These are phyloP conservation scores for Tolypocladium ophioglossoides DNA, from an alignment of 2,329 filamentous ascomycete genomes.

Conservation along the genomic window DNA sequence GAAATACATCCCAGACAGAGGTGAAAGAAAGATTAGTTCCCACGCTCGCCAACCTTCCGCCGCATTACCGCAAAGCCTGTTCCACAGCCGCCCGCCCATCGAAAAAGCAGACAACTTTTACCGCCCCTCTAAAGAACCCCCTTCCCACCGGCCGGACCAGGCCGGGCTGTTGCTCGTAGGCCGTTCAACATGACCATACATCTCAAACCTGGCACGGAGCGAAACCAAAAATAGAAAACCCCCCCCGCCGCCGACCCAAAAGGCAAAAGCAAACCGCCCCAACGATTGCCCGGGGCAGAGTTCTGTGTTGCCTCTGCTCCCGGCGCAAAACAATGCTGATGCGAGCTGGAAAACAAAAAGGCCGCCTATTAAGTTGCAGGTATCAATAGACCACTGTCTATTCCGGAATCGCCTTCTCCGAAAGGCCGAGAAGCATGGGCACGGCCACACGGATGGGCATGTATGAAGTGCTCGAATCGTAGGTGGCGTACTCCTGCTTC, in stretches of 20 bases:
- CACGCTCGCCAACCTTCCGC: background rate
- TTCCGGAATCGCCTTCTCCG: background rate
- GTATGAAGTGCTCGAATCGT: conserved; percentile 26
- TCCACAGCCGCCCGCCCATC: background rate
- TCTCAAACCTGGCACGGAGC: background rate
- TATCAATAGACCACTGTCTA: background rate
- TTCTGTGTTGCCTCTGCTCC: conserved; percentile 5
- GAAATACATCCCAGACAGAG: background rate
- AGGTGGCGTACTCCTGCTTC: conserved; percentile 21
- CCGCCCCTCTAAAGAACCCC: background rate
- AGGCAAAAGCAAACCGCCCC: background rate
- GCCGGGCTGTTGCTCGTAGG: background rate
- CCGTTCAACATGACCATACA: background rate
- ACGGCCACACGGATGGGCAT: conserved; percentile 13
- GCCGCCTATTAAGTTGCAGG: background rate
- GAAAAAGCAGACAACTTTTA: background rate
- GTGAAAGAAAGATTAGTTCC: background rate
- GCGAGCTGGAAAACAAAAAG: background rate
- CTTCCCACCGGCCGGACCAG: background rate
- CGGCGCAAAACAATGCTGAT: background rate
- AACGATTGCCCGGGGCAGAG: conserved; percentile 1
- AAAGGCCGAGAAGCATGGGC: background rate
- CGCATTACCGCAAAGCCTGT: background rate
- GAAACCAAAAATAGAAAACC: background rate
- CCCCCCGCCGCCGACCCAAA: background rate